A percentile compares a stretch with the other conserved stretches of the same genome.
These are phyloP conservation scores for Yarrowia keelungensis DNA, from an alignment of 805 yeast species.

Conservation along the genomic window DNA sequence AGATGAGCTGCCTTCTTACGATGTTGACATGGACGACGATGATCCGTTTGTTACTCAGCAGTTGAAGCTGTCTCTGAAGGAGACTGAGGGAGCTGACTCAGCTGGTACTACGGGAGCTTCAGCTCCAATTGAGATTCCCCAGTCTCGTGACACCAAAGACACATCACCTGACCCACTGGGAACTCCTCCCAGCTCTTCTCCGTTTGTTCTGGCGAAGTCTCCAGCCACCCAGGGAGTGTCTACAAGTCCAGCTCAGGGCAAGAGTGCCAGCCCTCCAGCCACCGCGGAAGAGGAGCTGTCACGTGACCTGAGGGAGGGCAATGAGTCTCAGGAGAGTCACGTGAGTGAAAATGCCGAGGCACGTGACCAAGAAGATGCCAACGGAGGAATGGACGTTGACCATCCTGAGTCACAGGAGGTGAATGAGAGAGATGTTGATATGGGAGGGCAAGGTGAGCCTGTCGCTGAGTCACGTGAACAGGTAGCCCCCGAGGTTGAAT, in stretches of 20 bases:
- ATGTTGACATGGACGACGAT: conserved; percentile 14
- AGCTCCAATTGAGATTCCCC: neutral
- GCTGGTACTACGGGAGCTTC: neutral
- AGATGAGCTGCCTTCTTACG: neutral
- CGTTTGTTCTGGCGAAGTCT: conserved; percentile 3
- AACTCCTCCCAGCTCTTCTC: neutral
- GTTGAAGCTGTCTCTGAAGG: neutral
- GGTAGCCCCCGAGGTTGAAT: too few relatives aligned
- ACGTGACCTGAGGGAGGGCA: neutral
- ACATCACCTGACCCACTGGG: neutral
- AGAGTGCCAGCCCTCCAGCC: conserved; percentile 1
- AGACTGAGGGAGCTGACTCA: neutral
- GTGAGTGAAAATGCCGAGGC: neutral
- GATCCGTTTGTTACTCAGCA: conserved; percentile 23
- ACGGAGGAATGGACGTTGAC: too few relatives aligned
- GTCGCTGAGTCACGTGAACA: too few relatives aligned
- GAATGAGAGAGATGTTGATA: too few relatives aligned
- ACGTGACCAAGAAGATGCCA: neutral
- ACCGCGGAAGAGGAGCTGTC: conserved; percentile 10
- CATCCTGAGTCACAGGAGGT: too few relatives aligned
- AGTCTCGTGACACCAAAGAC: neutral
- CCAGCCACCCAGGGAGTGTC: conserved; percentile 20
- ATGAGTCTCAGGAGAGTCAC: neutral
- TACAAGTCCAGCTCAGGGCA: neutral
- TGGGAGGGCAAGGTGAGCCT: too few relatives aligned